These are phyloP conservation scores for Ogataea dorogensis DNA, from an alignment of 805 yeast genomes.

Conservation along the genomic window DNA sequence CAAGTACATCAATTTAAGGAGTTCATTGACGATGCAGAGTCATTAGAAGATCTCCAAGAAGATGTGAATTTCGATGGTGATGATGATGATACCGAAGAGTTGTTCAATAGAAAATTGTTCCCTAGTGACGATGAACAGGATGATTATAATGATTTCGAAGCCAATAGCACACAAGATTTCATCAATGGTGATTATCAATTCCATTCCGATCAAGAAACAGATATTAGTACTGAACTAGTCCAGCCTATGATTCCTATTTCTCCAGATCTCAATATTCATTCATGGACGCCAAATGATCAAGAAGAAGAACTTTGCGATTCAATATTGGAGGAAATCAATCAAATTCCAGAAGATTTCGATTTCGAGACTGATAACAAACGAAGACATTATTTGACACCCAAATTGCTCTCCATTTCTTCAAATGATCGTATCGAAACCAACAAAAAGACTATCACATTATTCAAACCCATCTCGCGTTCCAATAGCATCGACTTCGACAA, in stretches of 20 bases:
- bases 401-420: not conserved
- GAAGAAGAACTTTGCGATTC: conserved; percentile 21
- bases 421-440: conserved; percentile 11
- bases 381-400: too few relatives aligned
- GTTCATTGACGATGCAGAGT: conserved; percentile 29
- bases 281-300: conserved; percentile 32
- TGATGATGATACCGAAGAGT: conserved; percentile 37
- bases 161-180: not conserved
- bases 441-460: conserved; percentile 34
- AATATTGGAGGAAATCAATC: conserved; percentile 36
- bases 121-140: conserved; percentile 30
- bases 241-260: conserved; percentile 12
- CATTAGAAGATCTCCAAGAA: conserved; percentile 29
- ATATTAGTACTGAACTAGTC: conserved; percentile 16
- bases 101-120: conserved; percentile 38
- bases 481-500: conserved; percentile 2
- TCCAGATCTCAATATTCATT: conserved; percentile 24
- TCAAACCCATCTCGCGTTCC: conserved; percentile 20
- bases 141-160: conserved; percentile 7
- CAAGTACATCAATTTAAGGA: conserved; percentile 20
- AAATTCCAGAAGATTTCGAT: conserved; percentile 38
- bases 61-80: conserved; percentile 34
- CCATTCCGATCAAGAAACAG: conserved; percentile 21
- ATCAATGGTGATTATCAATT: conserved; percentile 4
- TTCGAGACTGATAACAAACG: conserved; percentile 21